Evolutionary conservation across 2,329 filamentous ascomycete species (phyloP).

Genomic region (Monosporascus sp.): DNA sequence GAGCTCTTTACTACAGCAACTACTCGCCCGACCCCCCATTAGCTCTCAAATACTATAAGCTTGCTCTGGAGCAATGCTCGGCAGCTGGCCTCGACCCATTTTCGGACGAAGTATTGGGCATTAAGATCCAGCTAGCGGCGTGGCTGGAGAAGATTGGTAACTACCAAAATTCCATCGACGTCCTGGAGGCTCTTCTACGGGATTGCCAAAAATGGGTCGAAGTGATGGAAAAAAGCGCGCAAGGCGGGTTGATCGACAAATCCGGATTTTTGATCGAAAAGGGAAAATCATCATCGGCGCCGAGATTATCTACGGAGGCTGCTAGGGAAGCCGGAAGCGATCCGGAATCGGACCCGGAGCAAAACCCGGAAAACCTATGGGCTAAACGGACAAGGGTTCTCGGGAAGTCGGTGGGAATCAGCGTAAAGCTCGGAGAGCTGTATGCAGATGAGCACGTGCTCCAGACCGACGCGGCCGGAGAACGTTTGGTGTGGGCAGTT

Average conservation of each 20-base stretch:
- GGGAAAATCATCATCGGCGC: constrained; percentile 2
- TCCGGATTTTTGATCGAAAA: constrained; percentile 28
- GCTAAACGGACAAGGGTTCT: constrained; percentile 61
- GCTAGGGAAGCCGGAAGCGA: constrained; percentile 10
- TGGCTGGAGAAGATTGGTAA: constrained; percentile 75
- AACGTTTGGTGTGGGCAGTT: constrained; percentile 72
- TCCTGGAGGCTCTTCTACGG: constrained; percentile 68
- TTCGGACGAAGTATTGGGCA: constrained; percentile 83
- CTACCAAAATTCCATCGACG: constrained; percentile 64
- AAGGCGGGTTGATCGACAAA: constrained; percentile 41
- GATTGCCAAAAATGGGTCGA: constrained; percentile 63
- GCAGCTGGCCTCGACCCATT: constrained; percentile 79
- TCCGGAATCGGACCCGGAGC: constrained; percentile 12
- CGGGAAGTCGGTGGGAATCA: constrained; percentile 68
- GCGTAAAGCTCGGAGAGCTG: constrained; percentile 78
- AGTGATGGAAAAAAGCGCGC: constrained; percentile 44
- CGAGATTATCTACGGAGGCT: neutral
- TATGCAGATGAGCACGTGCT: constrained; percentile 74
- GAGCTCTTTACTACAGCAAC: constrained; percentile 83
- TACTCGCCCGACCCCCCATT: constrained; percentile 67
- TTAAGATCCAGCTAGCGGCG: constrained; percentile 74
- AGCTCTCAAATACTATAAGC: constrained; percentile 78
- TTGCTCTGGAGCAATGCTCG: constrained; percentile 68
- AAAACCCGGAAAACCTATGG: constrained; percentile 43
- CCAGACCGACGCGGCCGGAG: constrained; percentile 68